Conservation (phyloP, 176 grass and related monocot genomes). For the Aegilops umbellulata region DNA sequence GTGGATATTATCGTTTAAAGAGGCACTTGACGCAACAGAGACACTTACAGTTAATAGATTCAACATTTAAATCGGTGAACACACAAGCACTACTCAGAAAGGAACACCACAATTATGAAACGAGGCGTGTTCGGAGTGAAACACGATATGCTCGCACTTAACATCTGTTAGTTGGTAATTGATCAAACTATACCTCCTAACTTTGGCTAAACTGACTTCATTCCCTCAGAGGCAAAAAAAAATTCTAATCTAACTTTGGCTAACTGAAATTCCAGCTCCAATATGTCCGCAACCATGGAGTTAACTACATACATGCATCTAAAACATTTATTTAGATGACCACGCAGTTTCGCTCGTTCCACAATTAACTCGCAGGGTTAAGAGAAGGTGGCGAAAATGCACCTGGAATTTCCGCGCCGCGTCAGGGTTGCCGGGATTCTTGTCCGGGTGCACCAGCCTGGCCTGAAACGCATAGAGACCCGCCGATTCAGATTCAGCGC, state of each 20-base stretch:
- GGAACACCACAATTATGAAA: background rate
- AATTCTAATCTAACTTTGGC: background rate
- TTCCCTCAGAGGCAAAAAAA: background rate
- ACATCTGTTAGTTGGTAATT: background rate
- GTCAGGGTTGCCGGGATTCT: conserved; percentile 85
- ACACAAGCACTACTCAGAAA: background rate
- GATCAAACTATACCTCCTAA: background rate
- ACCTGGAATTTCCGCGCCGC: conserved; percentile 92
- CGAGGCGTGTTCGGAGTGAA: background rate
- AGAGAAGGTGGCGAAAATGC: background rate
- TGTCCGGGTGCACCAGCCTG: conserved; percentile 86
- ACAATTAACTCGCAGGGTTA: background rate
- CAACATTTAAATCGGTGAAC: background rate
- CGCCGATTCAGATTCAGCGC: conserved; percentile 9
- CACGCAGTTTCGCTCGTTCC: too few species aligned
- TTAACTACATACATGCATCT: background rate
- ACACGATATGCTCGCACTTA: background rate
- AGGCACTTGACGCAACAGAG: background rate
- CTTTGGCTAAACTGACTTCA: background rate
- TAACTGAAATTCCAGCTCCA: background rate
- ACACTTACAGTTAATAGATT: background rate
- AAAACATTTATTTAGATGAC: background rate
- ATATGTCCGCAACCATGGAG: background rate
- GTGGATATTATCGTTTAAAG: background rate
- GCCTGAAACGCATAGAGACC: conserved; percentile 50